Base-by-base conservation (phyloP, 345 rosid genomes). In the Eucalyptus melliodora region DNA sequence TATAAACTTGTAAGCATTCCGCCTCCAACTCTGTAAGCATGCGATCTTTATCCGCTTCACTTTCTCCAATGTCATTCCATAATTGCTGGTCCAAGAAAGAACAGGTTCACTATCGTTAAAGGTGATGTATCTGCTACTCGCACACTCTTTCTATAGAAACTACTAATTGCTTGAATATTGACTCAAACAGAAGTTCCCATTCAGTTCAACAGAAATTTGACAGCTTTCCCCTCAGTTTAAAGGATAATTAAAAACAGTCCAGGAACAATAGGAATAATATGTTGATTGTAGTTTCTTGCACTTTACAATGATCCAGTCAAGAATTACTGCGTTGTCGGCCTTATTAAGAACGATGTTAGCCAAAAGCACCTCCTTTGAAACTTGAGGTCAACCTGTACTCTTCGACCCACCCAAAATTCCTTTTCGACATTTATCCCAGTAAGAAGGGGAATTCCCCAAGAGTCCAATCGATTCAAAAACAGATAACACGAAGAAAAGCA, bases 11-110 rank as follows among this genome's bases (percentile, higher is more conserved):
- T 82, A 97, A 92, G 93, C 99, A 97, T 89, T 97, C 98, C 89
- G 94, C 97, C 94, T 97, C 99, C 93, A 97, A 88, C 86, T 97
- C 99, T 92, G 93, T 91, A n/a, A 97, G 89, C 97, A 95, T 96
- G 15, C 93, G 92, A 87, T 96, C 99, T 91, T 95, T 97, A 59
- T 97, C 99, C 8, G 92, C 92, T 91, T 97, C 98, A 88, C 93
- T 95, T 93, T 97, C 99, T 23, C 99, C 99, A 55, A 97, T 97
- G 50, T 97, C 99, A 92, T 90, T 96, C 99, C 99, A 97, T 94
- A 97, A 91, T 97, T 97, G 95, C 99, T 97, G 99, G 90, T 81
- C 93, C 87, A 23, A 60, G 77, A 47, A 88, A 90, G 27, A 88
- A 83, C 50, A 88, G 80, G 45, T 37, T 77, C 26, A 72, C 27